phyloP scores from a whole-genome alignment of 768 basidiomycete species.

The Pholiota molesta region DNA sequence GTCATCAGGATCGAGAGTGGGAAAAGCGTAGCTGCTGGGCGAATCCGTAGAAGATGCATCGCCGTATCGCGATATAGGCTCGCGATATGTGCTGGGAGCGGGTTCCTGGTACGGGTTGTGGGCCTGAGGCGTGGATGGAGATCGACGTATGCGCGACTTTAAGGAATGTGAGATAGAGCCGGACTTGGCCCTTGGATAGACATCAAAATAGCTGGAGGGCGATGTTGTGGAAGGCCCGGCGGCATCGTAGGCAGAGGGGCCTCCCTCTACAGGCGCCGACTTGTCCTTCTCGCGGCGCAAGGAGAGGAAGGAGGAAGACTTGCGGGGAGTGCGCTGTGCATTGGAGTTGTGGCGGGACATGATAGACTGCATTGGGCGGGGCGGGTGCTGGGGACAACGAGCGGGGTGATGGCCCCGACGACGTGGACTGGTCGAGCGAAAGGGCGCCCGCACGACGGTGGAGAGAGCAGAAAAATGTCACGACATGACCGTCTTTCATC shows the following conservation, averaged over 20 bases:
- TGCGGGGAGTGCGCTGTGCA: constrained; percentile 48
- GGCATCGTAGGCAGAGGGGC: constrained; percentile 23
- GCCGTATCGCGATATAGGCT: constrained; percentile 11
- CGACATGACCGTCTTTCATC: background rate
- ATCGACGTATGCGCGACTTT: constrained; percentile 31
- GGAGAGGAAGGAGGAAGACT: constrained; percentile 61
- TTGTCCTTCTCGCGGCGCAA: constrained; percentile 53
- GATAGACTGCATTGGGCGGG: constrained; percentile 38
- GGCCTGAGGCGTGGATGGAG: constrained; percentile 18
- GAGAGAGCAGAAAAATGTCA: background rate
- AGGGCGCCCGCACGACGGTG: background rate
- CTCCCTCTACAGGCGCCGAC: constrained; percentile 19
- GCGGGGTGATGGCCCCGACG: background rate
- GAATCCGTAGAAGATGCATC: constrained; percentile 27
- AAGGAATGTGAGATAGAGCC: constrained; percentile 34
- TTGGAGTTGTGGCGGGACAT: constrained; percentile 39
- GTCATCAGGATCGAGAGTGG: constrained; percentile 36
- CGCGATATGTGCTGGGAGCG: constrained; percentile 18
- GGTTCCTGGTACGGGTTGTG: constrained; percentile 6
- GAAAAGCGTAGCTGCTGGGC: constrained; percentile 41
- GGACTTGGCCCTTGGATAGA: constrained; percentile 44
- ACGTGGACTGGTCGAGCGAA: background rate
- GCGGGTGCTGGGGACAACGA: background rate
- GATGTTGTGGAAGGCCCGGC: constrained; percentile 32
- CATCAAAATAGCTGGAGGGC: constrained; percentile 47